Evolutionary conservation across 495 filamentous ascomycete genomes (phyloP), one percentile per base, ranked within the genome.

Genomic region (Penicillium canescens): DNA sequence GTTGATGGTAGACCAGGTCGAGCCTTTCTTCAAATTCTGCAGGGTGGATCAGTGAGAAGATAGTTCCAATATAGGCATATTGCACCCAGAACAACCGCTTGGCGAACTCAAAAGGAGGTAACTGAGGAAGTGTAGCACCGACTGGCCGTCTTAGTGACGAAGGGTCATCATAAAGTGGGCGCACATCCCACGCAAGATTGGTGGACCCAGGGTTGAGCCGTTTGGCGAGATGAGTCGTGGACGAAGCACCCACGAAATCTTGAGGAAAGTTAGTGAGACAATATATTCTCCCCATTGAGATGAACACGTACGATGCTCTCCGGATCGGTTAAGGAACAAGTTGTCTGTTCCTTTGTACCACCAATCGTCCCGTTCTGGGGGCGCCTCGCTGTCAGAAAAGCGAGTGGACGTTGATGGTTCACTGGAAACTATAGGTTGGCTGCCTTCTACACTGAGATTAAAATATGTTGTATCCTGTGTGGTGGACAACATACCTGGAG

Each of bases 31-130:
- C 75, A 38, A 78, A 78, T 43, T 70, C 56, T n/a, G 42, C 39
- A 0, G 77, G 75, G 8, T 75, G 65, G 16, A 76, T 74, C 8
- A 80, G 63, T 18, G 75, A 76, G 42, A 80, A 80, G 31, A 80
- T 80, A 26, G 77, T 78, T n/a, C 77, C 77, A 34, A 80, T 77
- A 49, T 77, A 80, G 20, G 68, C 61, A 54, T 78, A 78, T 52
- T 80, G 76, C 9, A 74, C 73, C 56, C 70, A 74, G 47, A 77
- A 80, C 1, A 78, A 62, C 4, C 74, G 66, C 45, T 75, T 77
- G 4, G 74, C 76, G 53, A 74, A 70, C 14, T 78, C 73, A 28
- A 70, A 60, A 0, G 75, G 74, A 1, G 77, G 77, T 2, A 80
- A 57, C 9, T 70, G 69, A 14, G 71, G 71, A 0, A 74, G 48